phyloP scores from a whole-genome alignment of 192 early-diverging fungal genomes.

The Podila epigama region DNA sequence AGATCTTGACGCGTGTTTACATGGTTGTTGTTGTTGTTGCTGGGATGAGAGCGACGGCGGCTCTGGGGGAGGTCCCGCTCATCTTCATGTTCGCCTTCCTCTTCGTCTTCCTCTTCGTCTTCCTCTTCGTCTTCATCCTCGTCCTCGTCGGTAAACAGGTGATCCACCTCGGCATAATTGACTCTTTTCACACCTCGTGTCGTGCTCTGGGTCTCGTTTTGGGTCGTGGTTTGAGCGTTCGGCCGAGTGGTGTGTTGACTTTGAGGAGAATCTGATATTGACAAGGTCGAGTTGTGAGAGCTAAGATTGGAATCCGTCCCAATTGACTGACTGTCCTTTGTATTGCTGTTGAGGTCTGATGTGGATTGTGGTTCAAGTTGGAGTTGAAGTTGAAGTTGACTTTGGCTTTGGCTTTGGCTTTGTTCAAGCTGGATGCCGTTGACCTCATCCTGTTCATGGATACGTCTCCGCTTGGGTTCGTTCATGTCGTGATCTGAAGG shows the following conservation, averaged over 20 bases:
- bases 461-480: slow-evolving; percentile 31
- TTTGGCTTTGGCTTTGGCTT: not conserved
- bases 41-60: no score
- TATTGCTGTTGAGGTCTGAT: no score
- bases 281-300: no score
- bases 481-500: slow-evolving; percentile 11
- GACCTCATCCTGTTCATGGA: slow-evolving; percentile 3
- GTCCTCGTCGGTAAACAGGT: not conserved
- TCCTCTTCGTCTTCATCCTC: slow-evolving; percentile 16
- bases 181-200: slow-evolving; percentile 16
- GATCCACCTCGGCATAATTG: slow-evolving; percentile 34
- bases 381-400: not conserved
- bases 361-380: not conserved
- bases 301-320: no score
- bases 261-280: no score
- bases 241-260: not conserved
- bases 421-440: not conserved
- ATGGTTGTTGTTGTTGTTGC: no score
- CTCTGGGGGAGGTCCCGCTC: no score
- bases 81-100: no score
- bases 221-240: not conserved
- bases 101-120: slow-evolving; percentile 13
- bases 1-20: no score
- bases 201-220: not conserved
- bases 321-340: no score